Conservation (phyloP, 306 rosid genomes). For the Inga leiocalycina region DNA sequence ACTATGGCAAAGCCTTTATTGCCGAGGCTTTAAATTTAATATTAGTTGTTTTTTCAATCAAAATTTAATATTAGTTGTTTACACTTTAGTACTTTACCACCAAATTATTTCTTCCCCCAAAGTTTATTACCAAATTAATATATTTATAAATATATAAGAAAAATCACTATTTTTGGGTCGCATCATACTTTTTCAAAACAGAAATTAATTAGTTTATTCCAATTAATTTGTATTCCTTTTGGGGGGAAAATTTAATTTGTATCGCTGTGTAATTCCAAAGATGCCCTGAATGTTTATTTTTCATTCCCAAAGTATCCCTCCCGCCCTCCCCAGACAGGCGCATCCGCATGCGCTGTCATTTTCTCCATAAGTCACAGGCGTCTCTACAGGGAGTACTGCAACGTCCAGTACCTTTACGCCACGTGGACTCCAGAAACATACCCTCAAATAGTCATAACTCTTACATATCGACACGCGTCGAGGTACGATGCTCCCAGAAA, state of each 20-base stretch:
- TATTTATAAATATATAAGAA: no score
- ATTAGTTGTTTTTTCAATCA: no score
- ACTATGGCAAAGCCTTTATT: not conserved
- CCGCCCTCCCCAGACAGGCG: not conserved
- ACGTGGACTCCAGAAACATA: slow-evolving; percentile 23
- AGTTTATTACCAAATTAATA: no score
- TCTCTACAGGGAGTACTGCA: not conserved
- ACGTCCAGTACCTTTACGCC: slow-evolving; percentile 27
- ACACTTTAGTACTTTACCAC: no score
- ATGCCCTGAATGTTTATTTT: not conserved
- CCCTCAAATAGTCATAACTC: slow-evolving; percentile 33
- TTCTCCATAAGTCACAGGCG: slow-evolving; percentile 17
- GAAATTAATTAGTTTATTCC: no score
- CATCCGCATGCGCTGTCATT: slow-evolving; percentile 16
- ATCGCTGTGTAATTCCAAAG: not conserved
- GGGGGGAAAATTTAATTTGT: not conserved
- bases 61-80: no score
- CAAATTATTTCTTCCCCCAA: no score
- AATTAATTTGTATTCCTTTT: no score
- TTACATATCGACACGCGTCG: slow-evolving; percentile 49
- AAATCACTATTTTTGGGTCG: no score
- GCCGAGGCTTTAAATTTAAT: not conserved
- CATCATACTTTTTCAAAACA: no score
- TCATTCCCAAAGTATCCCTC: not conserved
- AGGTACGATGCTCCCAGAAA: slow-evolving; percentile 29